Percentiles rank a stretch among this genome's conserved stretches.
Evolutionary conservation across 805 yeast genomes (phyloP).

Genomic region (Wickerhamiella siamensis): DNA sequence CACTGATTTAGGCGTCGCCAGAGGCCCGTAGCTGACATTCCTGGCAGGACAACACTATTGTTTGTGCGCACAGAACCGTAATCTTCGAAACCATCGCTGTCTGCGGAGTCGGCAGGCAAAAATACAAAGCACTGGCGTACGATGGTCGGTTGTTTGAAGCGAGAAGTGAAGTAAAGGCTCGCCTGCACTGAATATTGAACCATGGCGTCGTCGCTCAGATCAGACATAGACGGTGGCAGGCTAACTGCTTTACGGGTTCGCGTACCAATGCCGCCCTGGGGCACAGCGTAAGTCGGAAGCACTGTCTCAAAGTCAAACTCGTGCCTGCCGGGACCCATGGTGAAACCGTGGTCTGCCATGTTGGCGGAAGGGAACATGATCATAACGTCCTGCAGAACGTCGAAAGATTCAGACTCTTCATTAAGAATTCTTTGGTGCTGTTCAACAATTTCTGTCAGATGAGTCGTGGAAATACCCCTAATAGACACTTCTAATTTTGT

Average conservation of each 20-base stretch:
- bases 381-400: slow-evolving; percentile 19
- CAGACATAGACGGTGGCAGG: slow-evolving; percentile 25
- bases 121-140: slow-evolving; percentile 35
- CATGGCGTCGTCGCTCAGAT: slow-evolving; percentile 16
- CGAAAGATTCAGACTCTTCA: slow-evolving; percentile 15
- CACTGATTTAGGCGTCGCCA: background rate
- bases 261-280: slow-evolving; percentile 9
- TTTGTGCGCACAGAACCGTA: background rate
- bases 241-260: slow-evolving; percentile 9
- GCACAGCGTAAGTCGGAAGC: slow-evolving; percentile 19
- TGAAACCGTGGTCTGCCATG: slow-evolving; percentile 17
- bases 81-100: background rate
- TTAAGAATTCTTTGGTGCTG: slow-evolving; percentile 15
- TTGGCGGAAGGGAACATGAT: slow-evolving; percentile 27
- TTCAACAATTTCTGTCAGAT: slow-evolving; percentile 25
- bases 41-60: background rate
- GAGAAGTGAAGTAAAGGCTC: slow-evolving; percentile 34
- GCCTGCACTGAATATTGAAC: slow-evolving; percentile 45
- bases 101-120: slow-evolving; percentile 27
- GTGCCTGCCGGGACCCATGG: slow-evolving; percentile 25
- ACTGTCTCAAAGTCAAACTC: slow-evolving; percentile 24
- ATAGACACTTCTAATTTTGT: slow-evolving; percentile 36
- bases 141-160: slow-evolving; percentile 32
- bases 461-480: slow-evolving; percentile 56
- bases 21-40: background rate